phyloP scores from a whole-genome alignment of 805 yeast species.

The Candida morakotiae region DNA sequence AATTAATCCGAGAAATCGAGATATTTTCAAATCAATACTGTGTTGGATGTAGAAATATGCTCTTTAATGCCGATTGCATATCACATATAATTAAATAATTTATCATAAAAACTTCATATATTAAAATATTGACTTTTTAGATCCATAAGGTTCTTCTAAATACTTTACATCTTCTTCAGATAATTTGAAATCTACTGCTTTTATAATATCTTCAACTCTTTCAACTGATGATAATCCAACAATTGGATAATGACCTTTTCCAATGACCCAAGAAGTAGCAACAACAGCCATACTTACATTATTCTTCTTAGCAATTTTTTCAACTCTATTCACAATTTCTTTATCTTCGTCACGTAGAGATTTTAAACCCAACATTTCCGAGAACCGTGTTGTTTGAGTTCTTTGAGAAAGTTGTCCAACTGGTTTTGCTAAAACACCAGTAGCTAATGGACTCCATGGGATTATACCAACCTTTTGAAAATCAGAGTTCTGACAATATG shows the following conservation, averaged over 20 bases:
- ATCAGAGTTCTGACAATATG: conserved; percentile 41
- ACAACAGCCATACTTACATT: conserved; percentile 42
- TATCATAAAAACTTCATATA: too few species aligned
- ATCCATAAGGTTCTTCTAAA: conserved; percentile 34
- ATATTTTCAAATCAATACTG: too few species aligned
- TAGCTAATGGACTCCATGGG: conserved; percentile 60
- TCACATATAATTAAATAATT: too few species aligned
- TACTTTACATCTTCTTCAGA: conserved; percentile 31
- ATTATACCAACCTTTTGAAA: conserved; percentile 49
- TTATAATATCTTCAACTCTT: conserved; percentile 17
- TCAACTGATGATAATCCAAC: conserved; percentile 15
- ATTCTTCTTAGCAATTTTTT: conserved; percentile 45
- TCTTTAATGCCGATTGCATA: too few species aligned
- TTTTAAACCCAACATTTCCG: conserved; percentile 10
- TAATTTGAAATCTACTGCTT: conserved; percentile 11
- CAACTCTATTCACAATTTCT: conserved; percentile 40
- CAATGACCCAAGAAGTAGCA: conserved; percentile 19
- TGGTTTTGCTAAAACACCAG: conserved; percentile 55
- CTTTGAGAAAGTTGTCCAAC: conserved; percentile 10
- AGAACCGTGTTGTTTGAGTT: conserved; percentile 10
- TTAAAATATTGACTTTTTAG: conserved; percentile 11
- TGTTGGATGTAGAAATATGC: too few species aligned
- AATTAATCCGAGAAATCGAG: too few species aligned
- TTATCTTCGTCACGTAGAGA: conserved; percentile 13
- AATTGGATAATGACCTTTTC: conserved; percentile 16